Base-by-base conservation (phyloP, 768 basidiomycete species). In the Mycena leptocephala region DNA sequence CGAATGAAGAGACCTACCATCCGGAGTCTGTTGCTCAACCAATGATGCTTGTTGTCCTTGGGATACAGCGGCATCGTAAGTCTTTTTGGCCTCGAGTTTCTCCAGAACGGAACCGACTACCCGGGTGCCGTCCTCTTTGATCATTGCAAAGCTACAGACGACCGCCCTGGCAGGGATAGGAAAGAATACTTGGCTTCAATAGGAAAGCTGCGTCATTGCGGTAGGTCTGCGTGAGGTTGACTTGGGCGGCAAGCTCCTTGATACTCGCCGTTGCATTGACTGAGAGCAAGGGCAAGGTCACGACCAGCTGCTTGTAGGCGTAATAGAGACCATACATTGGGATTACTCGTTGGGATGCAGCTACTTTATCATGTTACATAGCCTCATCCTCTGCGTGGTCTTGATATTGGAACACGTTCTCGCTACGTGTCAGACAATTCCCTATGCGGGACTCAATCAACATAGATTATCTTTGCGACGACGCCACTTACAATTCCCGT, bases 231-330 rank as follows among this genome's bases (percentile, higher is more conserved):
- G 70, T 66, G 61, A 79, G 64, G 37, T 75, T 75, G 9, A 79
- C 79, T 41, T 72, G 74, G 22, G 79, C 76, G 10, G 69, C 70
- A 28, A 79, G 71, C 22, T 78, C 77, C 53, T 76, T 76, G 59
- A 79, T 79, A 30, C 51, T 62, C 0, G 71, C 79, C 8, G 70
- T 51, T 8, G 74, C 75, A 9, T 41, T 63, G n/a, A 76, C 77
- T 22, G 56, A 59, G 18, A 75, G 70, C 39, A 78, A 48, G 10
- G 77, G 74, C 6, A 78, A 43, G 16, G 61, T 48, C 2, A 48
- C 22, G 5, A 33, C 13, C 9, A 18, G 28, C 18, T 28, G 22
- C 9, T 46, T 4, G 3, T 51, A 22, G 7, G 18, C 2, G 18
- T 39, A 5, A 28, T 24, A 26, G 9, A 24, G 24, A 16, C 53